Evolutionary conservation across 164 flowering plant species (phyloP), one percentile per base, ranked within the genome.

Genomic region (Sextonia rubra): DNA sequence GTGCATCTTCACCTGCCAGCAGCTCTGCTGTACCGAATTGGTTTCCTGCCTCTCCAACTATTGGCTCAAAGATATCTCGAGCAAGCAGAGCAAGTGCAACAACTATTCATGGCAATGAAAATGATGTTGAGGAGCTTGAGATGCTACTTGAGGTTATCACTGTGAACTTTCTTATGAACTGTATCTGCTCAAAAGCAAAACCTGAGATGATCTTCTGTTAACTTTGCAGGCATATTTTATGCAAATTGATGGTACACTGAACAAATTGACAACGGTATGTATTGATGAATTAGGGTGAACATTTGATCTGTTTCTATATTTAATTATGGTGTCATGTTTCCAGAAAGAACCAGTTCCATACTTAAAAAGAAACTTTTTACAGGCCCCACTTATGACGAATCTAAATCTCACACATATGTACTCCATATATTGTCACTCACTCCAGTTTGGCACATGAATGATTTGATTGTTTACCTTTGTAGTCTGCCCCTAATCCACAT

Each of bases 41-140:
- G 92, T 83, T 66, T 72, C 85, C 91, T 72, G 83, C 85, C 55
- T 95, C 98, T 65, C 94, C 97, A 26, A 87, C 90, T 23, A 81
- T 85, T 74, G 87, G 77, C 32, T 91, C 98, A 73, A 91, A 85
- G 75, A 84, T 90, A 70, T 91, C 97, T 20, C 88, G 88, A 80
- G 88, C 94, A 55, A 95, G 98, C 78, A 83, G 96, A 79, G 89
- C 84, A 60, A 89, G 94, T 83, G 76, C 81, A 5, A 84, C 86
- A 47, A 89, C 95, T 8, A 73, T 82, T 77, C 91, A 84, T 70
- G 91, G 87, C n/a, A 97, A 93, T 83, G 97, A 89, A 76, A 85
- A 91, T 80, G 97, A 91, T 81, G 90, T 94, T 68, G 98, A 91
- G 82, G 97, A 94, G 82, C 94, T 94, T 78, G 97, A 94, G 81